These are phyloP conservation scores for Hyparrhenia diplandra DNA, from an alignment of 176 grass and related monocot genomes.

Conservation along the genomic window DNA sequence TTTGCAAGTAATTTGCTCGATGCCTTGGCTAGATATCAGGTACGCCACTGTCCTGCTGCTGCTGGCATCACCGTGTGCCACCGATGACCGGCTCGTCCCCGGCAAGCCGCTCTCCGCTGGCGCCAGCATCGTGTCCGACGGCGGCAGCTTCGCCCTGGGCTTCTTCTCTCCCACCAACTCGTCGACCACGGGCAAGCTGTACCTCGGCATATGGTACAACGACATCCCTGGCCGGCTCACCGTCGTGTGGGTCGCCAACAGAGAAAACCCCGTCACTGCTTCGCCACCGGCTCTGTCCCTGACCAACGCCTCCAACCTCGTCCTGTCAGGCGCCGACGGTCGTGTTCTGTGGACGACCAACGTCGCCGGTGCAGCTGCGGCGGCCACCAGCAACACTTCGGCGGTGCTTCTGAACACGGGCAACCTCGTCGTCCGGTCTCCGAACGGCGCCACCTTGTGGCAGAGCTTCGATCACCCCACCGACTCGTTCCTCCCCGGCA, in stretches of 20 bases:
- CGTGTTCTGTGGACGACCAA: conserved; percentile 29
- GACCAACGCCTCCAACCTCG: conserved; percentile 4
- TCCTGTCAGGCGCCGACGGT: neutral
- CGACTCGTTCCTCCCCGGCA: conserved; percentile 32
- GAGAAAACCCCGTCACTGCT: neutral
- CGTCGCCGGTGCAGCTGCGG: neutral
- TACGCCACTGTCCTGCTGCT: too few relatives aligned
- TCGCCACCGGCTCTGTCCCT: neutral
- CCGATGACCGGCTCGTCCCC: neutral
- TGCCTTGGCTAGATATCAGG: too few relatives aligned
- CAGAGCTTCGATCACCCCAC: conserved; percentile 33
- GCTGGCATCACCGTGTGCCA: neutral
- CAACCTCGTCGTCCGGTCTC: conserved; percentile 17
- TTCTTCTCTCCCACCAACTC: conserved; percentile 12
- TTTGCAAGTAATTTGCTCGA: too few relatives aligned
- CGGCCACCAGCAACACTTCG: too few relatives aligned
- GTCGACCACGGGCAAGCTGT: neutral
- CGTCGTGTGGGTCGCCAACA: conserved; percentile 24
- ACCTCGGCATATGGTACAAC: conserved; percentile 27
- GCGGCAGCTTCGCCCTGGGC: conserved; percentile 21
- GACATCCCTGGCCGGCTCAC: conserved; percentile 6
- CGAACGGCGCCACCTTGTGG: too few relatives aligned
- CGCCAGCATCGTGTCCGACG: neutral
- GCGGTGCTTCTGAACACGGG: conserved; percentile 4
- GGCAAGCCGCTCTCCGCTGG: neutral